phyloP scores from a whole-genome alignment of 106 monocot species.

The Dendrobium nobile region DNA sequence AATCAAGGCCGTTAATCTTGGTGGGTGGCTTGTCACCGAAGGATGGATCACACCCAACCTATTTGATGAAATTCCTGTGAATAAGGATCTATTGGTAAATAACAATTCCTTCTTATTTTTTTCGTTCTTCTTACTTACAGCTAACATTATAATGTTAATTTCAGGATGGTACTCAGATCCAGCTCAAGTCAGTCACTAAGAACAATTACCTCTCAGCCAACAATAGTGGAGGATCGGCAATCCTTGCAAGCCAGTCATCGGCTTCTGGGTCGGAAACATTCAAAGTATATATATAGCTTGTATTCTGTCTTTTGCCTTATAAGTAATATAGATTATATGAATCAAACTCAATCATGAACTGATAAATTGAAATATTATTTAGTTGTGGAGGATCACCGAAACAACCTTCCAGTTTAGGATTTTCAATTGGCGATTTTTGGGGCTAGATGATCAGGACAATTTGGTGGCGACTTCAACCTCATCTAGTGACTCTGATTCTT shows the following conservation, averaged over 20 bases:
- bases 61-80: conserved; percentile 29
- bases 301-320: background rate
- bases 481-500: conserved; percentile 24
- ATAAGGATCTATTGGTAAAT: conserved; percentile 40
- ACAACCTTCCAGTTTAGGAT: conserved; percentile 5
- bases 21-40: conserved; percentile 41
- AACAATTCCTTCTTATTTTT: too few species aligned
- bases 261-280: conserved; percentile 12
- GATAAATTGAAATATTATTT: background rate
- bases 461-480: conserved; percentile 30
- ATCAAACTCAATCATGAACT: background rate
- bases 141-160: too few species aligned
- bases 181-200: background rate
- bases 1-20: conserved; percentile 34
- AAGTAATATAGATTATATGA: background rate
- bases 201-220: conserved; percentile 1
- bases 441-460: conserved; percentile 8
- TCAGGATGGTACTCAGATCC: conserved; percentile 19
- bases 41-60: conserved; percentile 42
- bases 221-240: conserved; percentile 4
- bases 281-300: conserved; percentile 4
- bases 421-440: background rate
- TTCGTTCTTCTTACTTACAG: too few species aligned
- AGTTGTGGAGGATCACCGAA: conserved; percentile 33
- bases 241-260: background rate